Evolutionary conservation across 2,329 filamentous ascomycete species (phyloP), one percentile per base, ranked within the genome.

Genomic region (Neospermospora avenae): DNA sequence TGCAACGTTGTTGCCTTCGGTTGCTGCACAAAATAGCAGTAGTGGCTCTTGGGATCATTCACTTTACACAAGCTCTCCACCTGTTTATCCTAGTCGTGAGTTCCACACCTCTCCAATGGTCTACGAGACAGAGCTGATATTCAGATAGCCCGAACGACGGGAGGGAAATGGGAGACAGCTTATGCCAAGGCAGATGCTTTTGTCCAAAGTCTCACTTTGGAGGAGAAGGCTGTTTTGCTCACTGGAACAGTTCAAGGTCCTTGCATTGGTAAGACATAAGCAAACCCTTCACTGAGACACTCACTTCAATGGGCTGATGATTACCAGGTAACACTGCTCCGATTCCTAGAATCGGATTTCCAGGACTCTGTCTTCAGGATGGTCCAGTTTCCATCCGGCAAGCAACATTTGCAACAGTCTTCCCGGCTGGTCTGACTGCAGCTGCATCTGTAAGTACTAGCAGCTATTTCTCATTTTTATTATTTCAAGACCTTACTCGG

Each of bases 191-290:
- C 89, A 1, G 80, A 85, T 58, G 74, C 78, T 3, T 74, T 92
- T 24, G 88, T 93, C 18, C 81, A 84, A 57, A 81, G 84, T 52
- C 89, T 93, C 86, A 92, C 88, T 0, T 73, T 92, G 57, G 88
- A 88, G 2, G 89, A 93, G 71, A 93, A 93, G 76, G 85, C 86
- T 37, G 57, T 54, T 14, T 48, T 69, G 44, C 59, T 67, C 13
- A 68, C 63, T 42, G 66, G 67, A 48, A 55, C 18, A 1, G 25
- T 46, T 41, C 61, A 58, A 24, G 60, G 62, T 13, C 60, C 66
- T 20, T 66, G 67, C 58, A 59, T 63, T 13, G 46, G 46, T 49
- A 34, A 35, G 8, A 11, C n/a, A 10, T 4, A n/a, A 20, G 16
- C 16, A 20, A 2, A 13, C 4, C 31, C 1, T 31, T 20, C n/a